These are phyloP conservation scores for Ceratocystis ficicola DNA, from an alignment of 2,329 filamentous ascomycete genomes.

Conservation along the genomic window DNA sequence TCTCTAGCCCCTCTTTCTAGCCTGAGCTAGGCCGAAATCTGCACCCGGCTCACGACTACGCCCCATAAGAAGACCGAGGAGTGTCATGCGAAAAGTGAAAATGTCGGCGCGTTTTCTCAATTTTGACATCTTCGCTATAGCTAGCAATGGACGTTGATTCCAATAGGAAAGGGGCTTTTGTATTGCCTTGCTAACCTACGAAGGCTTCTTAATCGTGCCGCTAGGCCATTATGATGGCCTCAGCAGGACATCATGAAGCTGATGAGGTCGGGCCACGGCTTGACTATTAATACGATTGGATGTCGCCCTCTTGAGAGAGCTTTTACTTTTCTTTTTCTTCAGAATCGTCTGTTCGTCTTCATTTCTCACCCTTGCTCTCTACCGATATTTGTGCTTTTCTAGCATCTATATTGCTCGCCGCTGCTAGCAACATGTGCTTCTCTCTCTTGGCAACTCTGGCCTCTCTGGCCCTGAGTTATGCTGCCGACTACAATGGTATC, in stretches of 20 bases:
- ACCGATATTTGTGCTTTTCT: neutral
- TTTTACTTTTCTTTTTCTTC: neutral
- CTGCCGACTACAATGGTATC: neutral
- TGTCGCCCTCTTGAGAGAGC: neutral
- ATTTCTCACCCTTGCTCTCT: neutral
- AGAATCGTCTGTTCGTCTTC: neutral
- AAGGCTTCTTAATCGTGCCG: constrained; percentile 28
- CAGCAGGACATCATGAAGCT: constrained; percentile 34
- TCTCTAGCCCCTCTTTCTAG: no score
- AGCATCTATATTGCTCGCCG: neutral
- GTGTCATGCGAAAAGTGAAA: no score
- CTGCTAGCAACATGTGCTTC: neutral
- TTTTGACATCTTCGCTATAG: neutral
- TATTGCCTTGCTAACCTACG: no score
- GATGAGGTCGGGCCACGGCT: neutral
- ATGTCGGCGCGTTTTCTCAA: neutral
- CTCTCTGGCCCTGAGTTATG: neutral
- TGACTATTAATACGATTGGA: neutral
- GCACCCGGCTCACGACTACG: no score
- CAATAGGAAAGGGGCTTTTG: no score
- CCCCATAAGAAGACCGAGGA: no score
- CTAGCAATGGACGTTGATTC: neutral
- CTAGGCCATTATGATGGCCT: constrained; percentile 36
- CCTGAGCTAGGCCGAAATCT: no score
- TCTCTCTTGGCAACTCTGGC: neutral